Conservation (phyloP, 2,329 filamentous ascomycete species). For the Fusarium devonianum region DNA sequence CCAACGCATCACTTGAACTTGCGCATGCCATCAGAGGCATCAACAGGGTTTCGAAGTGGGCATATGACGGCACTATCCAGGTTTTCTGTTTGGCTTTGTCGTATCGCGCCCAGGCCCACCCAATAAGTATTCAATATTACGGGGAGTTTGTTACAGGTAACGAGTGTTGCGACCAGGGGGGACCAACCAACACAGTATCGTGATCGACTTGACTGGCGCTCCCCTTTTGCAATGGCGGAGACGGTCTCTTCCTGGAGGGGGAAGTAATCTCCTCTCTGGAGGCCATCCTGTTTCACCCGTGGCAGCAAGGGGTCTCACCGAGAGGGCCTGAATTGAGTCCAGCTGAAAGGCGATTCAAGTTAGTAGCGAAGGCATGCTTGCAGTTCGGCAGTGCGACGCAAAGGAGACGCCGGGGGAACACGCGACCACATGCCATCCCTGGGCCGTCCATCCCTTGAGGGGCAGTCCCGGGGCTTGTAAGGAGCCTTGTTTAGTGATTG, state of each 20-base stretch:
- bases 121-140: too few relatives aligned
- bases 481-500: constrained; percentile 20
- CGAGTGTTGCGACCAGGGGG: neutral
- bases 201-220: too few relatives aligned
- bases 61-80: neutral
- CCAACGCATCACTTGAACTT: constrained; percentile 11
- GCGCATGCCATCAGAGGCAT: constrained; percentile 1
- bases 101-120: constrained; percentile 6
- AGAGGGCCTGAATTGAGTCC: too few relatives aligned
- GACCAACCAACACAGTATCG: constrained; percentile 10
- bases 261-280: constrained; percentile 15
- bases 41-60: constrained; percentile 10
- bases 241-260: constrained; percentile 2
- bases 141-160: too few relatives aligned
- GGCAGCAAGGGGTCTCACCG: constrained; percentile 18
- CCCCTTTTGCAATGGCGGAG: too few relatives aligned
- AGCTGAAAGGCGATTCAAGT: too few relatives aligned
- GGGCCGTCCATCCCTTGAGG: neutral
- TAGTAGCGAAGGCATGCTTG: neutral
- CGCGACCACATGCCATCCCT: constrained; percentile 35
- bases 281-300: constrained; percentile 22
- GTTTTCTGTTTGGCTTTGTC: constrained; percentile 3
- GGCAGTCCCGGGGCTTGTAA: neutral
- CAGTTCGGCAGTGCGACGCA: neutral
- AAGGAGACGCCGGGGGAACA: constrained; percentile 16